A percentile compares a stretch with the other conserved stretches of the same genome.
Evolutionary conservation across 805 yeast genomes (phyloP).

Genomic region (Wickerhamiella sergipiensis): DNA sequence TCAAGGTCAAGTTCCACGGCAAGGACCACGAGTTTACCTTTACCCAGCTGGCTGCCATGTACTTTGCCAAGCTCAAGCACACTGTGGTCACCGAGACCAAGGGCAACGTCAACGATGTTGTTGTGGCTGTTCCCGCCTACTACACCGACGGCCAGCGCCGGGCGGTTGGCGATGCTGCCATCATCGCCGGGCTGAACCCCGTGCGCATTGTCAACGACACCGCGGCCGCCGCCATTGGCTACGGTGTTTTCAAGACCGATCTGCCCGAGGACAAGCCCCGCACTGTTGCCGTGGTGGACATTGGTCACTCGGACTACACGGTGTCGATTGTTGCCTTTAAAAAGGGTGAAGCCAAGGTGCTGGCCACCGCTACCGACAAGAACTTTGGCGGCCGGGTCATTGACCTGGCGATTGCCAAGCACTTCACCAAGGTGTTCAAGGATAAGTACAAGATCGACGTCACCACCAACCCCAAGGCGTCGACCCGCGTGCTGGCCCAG

Average conservation of each 20-base stretch:
- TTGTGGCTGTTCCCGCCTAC: conserved; percentile 94
- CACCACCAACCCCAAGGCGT: conserved; percentile 84
- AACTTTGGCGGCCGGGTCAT: conserved; percentile 98
- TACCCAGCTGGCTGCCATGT: conserved; percentile 90
- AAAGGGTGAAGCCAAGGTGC: conserved; percentile 88
- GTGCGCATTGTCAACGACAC: conserved; percentile 95
- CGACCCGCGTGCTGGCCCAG: conserved; percentile 80
- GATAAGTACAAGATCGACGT: conserved; percentile 88
- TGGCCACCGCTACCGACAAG: conserved; percentile 87
- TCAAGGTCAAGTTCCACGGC: conserved; percentile 75
- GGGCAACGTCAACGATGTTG: conserved; percentile 70
- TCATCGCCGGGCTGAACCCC: conserved; percentile 93
- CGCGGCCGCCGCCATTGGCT: conserved; percentile 98
- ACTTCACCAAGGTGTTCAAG: conserved; percentile 86
- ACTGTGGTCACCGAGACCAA: conserved; percentile 73
- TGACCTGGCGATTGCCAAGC: conserved; percentile 86
- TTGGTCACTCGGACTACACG: conserved; percentile 92
- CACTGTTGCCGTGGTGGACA: conserved; percentile 85
- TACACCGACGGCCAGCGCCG: conserved; percentile 94
- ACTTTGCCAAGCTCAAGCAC: conserved; percentile 75
- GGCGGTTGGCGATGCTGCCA: conserved; percentile 89
- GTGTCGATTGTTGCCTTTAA: conserved; percentile 82
- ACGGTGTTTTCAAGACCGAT: conserved; percentile 93
- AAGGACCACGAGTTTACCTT: conserved; percentile 68
- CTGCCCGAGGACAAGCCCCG: conserved; percentile 88